Conservation (phyloP, 768 basidiomycete species). For the Grammothele lineata region DNA sequence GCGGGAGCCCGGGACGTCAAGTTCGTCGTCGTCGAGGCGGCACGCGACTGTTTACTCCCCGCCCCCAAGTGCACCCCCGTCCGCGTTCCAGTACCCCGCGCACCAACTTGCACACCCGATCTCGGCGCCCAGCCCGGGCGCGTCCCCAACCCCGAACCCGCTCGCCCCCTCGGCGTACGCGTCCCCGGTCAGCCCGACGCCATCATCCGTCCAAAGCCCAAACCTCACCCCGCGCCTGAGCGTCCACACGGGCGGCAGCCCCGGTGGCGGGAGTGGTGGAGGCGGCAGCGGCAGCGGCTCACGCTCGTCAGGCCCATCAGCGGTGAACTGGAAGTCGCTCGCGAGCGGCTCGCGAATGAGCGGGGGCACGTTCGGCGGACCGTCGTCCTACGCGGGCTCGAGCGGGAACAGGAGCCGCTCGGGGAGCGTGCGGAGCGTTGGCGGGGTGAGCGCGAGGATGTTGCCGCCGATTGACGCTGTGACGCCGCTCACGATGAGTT, state of each 20-base stretch:
- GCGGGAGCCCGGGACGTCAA: background rate
- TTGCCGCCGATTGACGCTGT: conserved; percentile 18
- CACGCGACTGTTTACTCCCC: conserved; percentile 1
- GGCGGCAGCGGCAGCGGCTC: background rate
- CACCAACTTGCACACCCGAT: background rate
- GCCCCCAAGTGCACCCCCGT: background rate
- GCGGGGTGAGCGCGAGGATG: conserved; percentile 7
- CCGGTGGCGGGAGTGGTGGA: background rate
- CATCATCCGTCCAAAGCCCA: too few relatives aligned
- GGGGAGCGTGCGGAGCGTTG: conserved; percentile 16
- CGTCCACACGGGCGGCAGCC: too few relatives aligned
- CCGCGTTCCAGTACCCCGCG: background rate
- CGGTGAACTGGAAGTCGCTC: conserved; percentile 15
- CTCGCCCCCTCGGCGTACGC: too few relatives aligned
- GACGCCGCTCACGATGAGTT: conserved; percentile 8
- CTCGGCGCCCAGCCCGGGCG: conserved; percentile 1
- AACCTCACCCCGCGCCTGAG: too few relatives aligned
- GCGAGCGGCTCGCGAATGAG: conserved; percentile 6
- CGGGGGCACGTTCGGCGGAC: too few relatives aligned
- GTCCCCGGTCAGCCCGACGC: too few relatives aligned
- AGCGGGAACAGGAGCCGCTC: conserved; percentile 7
- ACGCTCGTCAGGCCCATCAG: conserved; percentile 10
- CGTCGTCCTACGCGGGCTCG: too few relatives aligned
- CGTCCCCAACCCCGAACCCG: too few relatives aligned
- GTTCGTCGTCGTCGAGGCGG: background rate